phyloP scores from a whole-genome alignment of 2,329 filamentous ascomycete species.

The Niveomyces coronatus region DNA sequence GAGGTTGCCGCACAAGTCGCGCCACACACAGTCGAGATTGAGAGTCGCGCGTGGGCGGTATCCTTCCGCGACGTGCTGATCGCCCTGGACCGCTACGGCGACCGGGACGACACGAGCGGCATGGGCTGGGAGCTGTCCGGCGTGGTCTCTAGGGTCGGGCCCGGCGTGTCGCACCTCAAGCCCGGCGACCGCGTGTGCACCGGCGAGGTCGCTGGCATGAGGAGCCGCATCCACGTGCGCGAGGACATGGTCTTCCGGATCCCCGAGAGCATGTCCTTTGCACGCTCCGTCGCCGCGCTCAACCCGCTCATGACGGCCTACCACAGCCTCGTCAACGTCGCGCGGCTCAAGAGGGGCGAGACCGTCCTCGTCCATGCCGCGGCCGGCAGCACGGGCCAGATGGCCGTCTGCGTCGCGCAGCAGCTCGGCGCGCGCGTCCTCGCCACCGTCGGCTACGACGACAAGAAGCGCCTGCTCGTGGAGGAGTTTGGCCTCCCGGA shows the following conservation, averaged over 20 bases:
- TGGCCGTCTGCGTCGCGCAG: conserved; percentile 28
- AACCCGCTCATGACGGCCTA: conserved; percentile 31
- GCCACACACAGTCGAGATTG: no score
- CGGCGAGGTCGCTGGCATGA: conserved; percentile 23
- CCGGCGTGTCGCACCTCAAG: conserved; percentile 48
- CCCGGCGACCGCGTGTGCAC: conserved; percentile 65
- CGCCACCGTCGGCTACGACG: conserved; percentile 28
- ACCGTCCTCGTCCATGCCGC: conserved; percentile 30
- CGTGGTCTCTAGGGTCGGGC: conserved; percentile 40
- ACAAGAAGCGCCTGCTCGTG: conserved; percentile 29
- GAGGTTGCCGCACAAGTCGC: no score
- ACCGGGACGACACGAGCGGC: no score
- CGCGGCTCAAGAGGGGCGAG: conserved; percentile 26
- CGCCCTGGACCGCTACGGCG: no score
- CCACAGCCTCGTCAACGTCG: conserved; percentile 28
- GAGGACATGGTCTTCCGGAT: conserved; percentile 26
- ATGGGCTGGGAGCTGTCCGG: conserved; percentile 33
- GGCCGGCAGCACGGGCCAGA: conserved; percentile 28
- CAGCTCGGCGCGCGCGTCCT: conserved; percentile 30
- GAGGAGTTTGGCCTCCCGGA: conserved; percentile 26
- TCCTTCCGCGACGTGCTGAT: no score
- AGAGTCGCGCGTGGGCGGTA: no score
- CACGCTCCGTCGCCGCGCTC: conserved; percentile 29
- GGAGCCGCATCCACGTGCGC: conserved; percentile 22
- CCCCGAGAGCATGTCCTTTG: conserved; percentile 25